These are phyloP conservation scores for Eragrostis nindensis DNA, from an alignment of 176 grass and related monocot genomes.

Conservation along the genomic window DNA sequence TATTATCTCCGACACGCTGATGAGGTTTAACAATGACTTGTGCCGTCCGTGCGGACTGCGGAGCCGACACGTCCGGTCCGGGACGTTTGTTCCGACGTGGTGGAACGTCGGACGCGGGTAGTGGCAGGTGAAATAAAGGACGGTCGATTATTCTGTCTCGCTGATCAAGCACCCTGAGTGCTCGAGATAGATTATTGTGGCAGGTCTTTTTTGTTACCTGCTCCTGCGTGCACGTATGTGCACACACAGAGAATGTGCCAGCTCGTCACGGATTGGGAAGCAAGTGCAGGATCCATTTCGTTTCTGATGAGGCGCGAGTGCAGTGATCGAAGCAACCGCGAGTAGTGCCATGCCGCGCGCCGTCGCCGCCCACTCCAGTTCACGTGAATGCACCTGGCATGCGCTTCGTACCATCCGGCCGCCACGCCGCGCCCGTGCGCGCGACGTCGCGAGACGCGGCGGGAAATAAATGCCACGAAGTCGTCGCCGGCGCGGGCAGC, in stretches of 20 bases:
- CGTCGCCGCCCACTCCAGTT: not conserved
- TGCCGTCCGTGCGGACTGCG: not conserved
- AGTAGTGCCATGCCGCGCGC: not conserved
- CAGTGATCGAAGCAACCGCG: no score
- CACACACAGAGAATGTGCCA: no score
- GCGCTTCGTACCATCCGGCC: not conserved
- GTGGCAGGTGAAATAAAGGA: not conserved
- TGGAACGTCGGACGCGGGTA: not conserved
- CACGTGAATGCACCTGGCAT: conserved; percentile 10
- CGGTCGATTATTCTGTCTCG: not conserved
- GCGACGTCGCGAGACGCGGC: no score
- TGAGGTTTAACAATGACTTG: not conserved
- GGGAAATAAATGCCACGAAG: no score
- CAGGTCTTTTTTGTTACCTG: no score
- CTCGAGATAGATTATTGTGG: not conserved
- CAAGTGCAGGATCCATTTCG: no score
- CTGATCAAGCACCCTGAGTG: not conserved
- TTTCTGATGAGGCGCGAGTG: no score
- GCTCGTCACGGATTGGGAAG: no score
- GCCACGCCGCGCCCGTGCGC: no score
- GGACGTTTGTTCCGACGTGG: not conserved
- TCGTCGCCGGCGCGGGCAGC: no score
- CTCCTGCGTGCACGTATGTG: no score
- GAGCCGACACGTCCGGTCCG: not conserved
- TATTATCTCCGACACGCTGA: not conserved